Percentiles rank a stretch among this genome's conserved stretches.
Conservation (phyloP, 768 basidiomycete species). For the Trametopsis cervina region DNA sequence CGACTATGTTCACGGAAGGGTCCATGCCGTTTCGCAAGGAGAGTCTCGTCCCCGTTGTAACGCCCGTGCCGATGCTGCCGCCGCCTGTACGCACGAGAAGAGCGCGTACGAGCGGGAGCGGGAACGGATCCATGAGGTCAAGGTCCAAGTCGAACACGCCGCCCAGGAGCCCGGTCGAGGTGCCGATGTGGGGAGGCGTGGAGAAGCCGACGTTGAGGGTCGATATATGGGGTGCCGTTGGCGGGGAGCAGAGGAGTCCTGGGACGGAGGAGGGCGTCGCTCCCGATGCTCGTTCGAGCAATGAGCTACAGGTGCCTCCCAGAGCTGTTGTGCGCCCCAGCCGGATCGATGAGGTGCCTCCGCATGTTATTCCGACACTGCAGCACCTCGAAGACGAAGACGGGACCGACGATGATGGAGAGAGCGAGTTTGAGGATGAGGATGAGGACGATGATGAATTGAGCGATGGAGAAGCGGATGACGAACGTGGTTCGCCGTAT, state of each 20-base stretch:
- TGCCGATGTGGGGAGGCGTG: neutral
- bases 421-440: no score
- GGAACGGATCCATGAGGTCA: no score
- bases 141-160: neutral
- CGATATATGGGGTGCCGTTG: neutral
- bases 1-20: neutral
- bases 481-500: neutral
- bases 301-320: neutral
- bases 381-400: constrained; percentile 7
- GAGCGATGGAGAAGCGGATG: neutral
- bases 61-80: neutral
- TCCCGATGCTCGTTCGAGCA: no score
- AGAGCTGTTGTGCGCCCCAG: neutral
- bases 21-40: neutral
- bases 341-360: neutral
- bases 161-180: neutral
- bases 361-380: neutral
- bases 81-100: neutral
- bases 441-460: constrained; percentile 10
- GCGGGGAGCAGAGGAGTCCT: no score
- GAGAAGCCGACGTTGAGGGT: neutral
- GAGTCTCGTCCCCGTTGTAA: neutral
- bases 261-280: neutral
- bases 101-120: neutral
- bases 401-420: constrained; percentile 1